Percentiles rank a stretch among this genome's conserved stretches.
Conservation (phyloP, 306 rosid genomes). For the Vigna angularis region DNA sequence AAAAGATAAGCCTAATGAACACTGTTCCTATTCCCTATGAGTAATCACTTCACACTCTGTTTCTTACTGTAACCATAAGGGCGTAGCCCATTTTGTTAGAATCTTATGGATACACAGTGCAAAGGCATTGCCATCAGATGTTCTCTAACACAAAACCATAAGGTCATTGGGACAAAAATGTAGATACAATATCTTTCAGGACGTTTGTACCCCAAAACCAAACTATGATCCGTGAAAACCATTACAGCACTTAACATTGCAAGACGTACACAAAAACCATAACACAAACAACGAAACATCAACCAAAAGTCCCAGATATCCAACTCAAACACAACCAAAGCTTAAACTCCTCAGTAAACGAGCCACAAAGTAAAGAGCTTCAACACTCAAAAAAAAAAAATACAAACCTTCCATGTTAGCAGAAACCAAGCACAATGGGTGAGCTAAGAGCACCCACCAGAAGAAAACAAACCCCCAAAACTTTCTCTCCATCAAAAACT, state of each 20-base stretch:
- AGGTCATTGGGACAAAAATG: not conserved
- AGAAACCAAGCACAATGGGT: conserved; percentile 60
- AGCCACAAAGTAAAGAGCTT: conserved; percentile 11
- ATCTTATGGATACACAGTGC: not conserved
- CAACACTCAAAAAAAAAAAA: not conserved
- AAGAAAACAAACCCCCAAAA: conserved; percentile 47
- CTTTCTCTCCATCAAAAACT: conserved; percentile 52
- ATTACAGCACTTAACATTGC: not conserved
- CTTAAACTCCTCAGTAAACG: not conserved
- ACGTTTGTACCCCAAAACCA: not conserved
- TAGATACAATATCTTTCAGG: not conserved
- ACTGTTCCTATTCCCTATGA: conserved; percentile 2
- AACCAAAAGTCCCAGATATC: not conserved
- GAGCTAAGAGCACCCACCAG: conserved; percentile 63
- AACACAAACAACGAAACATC: not conserved
- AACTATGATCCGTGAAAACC: not conserved
- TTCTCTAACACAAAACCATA: not conserved
- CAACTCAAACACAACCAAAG: not conserved
- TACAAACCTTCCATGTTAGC: conserved; percentile 82
- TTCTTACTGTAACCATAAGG: not conserved
- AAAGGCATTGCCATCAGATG: not conserved
- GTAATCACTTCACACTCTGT: conserved; percentile 1
- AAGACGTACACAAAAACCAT: not conserved
- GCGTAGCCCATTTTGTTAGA: not conserved
- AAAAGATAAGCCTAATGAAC: conserved; percentile 5